Conservation (phyloP, 2,329 filamentous ascomycete species). For the Daldinia sp. region DNA sequence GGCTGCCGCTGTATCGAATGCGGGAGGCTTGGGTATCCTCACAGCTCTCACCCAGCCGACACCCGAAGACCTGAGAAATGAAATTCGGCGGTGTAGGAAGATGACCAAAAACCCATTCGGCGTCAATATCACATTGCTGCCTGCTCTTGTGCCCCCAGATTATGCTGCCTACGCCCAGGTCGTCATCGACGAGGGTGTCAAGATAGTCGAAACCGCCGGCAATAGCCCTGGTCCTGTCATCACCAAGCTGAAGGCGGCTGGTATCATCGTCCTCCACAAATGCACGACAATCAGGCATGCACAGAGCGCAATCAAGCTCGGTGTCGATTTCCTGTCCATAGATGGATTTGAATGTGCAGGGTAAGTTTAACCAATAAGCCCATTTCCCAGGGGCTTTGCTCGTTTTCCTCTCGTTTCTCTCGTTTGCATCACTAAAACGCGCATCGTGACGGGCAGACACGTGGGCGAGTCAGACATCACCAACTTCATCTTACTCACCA, state of each 20-base stretch:
- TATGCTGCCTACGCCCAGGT: slow-evolving; percentile 92
- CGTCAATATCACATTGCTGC: slow-evolving; percentile 94
- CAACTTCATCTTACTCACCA: slow-evolving; percentile 86
- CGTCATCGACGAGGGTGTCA: slow-evolving; percentile 90
- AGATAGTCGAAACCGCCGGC: slow-evolving; percentile 90
- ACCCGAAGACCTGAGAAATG: slow-evolving; percentile 88
- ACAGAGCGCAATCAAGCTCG: slow-evolving; percentile 88
- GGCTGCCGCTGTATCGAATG: slow-evolving; percentile 78
- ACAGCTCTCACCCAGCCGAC: slow-evolving; percentile 92
- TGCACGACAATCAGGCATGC: slow-evolving; percentile 97
- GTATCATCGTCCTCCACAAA: slow-evolving; percentile 88
- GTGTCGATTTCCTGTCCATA: slow-evolving; percentile 95
- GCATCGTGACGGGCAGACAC: slow-evolving; percentile 55
- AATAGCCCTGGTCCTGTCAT: slow-evolving; percentile 92
- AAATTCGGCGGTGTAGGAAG: slow-evolving; percentile 85
- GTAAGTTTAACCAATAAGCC: slow-evolving; percentile 45
- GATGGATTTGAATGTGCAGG: slow-evolving; percentile 98
- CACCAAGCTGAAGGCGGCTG: slow-evolving; percentile 81
- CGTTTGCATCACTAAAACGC: slow-evolving; percentile 22
- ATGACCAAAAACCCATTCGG: slow-evolving; percentile 85
- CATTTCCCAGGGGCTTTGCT: slow-evolving; percentile 10
- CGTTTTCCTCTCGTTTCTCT: not conserved
- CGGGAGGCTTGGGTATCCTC: slow-evolving; percentile 83
- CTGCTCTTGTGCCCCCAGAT: slow-evolving; percentile 87
- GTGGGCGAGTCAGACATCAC: slow-evolving; percentile 88